phyloP scores from a whole-genome alignment of 2,329 filamentous ascomycete species.

The Paecilomyces variotii region DNA sequence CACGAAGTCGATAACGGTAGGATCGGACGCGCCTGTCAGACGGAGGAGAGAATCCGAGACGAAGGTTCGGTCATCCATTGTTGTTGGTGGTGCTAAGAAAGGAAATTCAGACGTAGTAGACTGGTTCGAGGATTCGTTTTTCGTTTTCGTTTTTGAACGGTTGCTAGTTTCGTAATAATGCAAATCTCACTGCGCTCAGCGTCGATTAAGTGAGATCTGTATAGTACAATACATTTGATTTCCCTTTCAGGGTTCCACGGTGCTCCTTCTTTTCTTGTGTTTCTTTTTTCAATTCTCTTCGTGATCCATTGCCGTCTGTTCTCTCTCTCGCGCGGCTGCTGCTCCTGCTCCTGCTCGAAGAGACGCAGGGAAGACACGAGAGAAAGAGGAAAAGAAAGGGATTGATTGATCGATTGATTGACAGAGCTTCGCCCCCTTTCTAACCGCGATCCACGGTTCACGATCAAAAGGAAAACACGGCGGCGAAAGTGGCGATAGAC shows the following conservation, averaged over 20 bases:
- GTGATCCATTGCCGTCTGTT: background rate
- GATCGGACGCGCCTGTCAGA: constrained; percentile 48
- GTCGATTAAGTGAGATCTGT: background rate
- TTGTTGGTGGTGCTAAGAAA: background rate
- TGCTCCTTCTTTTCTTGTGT: background rate
- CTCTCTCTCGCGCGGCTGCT: background rate
- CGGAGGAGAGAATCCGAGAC: constrained; percentile 46
- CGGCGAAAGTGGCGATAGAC: background rate
- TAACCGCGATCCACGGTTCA: background rate
- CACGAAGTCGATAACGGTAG: constrained; percentile 50
- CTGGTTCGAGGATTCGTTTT: background rate
- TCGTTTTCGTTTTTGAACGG: background rate
- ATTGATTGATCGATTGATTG: background rate
- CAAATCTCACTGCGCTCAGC: background rate
- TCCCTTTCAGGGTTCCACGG: background rate
- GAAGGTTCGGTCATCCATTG: constrained; percentile 34
- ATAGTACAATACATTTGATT: background rate
- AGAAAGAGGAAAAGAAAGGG: background rate
- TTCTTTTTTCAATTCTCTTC: background rate
- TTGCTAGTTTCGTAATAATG: too few species aligned
- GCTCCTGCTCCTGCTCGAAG: background rate
- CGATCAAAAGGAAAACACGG: background rate
- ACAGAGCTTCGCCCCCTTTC: background rate
- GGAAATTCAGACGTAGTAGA: background rate
- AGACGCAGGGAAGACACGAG: background rate